Conservation (phyloP, 768 basidiomycete species). For the Boletus reticulatus region DNA sequence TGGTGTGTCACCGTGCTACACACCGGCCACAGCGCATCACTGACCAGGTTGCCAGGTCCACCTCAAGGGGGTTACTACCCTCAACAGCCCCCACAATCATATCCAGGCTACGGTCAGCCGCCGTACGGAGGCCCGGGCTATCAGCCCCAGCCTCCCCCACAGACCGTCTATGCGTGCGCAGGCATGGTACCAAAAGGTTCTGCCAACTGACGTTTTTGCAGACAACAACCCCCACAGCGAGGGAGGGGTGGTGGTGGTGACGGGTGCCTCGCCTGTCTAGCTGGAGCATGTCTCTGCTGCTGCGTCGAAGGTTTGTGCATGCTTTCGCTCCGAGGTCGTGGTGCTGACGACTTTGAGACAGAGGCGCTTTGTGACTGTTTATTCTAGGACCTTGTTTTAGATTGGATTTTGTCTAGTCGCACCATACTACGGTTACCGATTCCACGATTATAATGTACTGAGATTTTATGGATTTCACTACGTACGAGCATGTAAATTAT, state of each 20-base stretch:
- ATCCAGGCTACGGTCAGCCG: conserved; percentile 45
- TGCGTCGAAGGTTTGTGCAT: conserved; percentile 46
- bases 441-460: conserved; percentile 19
- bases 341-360: conserved; percentile 29
- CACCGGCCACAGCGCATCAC: neutral
- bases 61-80: conserved; percentile 73
- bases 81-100: conserved; percentile 70
- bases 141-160: conserved; percentile 69
- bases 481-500: conserved; percentile 29
- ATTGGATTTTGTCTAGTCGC: conserved; percentile 2
- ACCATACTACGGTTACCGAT: conserved; percentile 17
- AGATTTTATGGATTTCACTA: conserved; percentile 7
- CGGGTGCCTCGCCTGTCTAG: conserved; percentile 47
- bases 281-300: conserved; percentile 47
- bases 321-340: conserved; percentile 23
- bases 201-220: conserved; percentile 15
- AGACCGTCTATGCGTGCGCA: conserved; percentile 78
- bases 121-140: conserved; percentile 31
- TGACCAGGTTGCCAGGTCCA: conserved; percentile 43
- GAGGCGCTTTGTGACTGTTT: conserved; percentile 73
- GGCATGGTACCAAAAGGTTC: neutral
- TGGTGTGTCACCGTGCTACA: conserved; percentile 33
- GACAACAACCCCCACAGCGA: conserved; percentile 41
- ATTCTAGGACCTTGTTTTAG: conserved; percentile 34
- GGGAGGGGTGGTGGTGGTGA: conserved; percentile 33